Percentiles rank a stretch among this genome's conserved stretches.
phyloP scores from a whole-genome alignment of 176 grass and related monocot species.

The Carex myosuroides region DNA sequence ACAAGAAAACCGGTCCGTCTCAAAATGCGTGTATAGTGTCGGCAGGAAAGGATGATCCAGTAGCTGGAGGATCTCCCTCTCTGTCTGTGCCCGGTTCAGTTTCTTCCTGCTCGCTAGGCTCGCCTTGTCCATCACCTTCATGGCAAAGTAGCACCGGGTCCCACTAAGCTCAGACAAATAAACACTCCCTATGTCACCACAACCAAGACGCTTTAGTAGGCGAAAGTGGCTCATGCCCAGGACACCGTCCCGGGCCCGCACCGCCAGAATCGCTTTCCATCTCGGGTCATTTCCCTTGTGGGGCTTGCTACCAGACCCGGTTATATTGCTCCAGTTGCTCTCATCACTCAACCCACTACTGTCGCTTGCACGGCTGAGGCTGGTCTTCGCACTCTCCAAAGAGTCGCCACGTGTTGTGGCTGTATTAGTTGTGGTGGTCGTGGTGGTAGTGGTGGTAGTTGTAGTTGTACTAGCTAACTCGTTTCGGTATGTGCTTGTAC shows the following conservation, averaged over 20 bases:
- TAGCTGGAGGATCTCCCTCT: slow-evolving; percentile 84
- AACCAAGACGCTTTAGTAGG: slow-evolving; percentile 79
- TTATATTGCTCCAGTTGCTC: slow-evolving; percentile 84
- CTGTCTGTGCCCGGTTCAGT: slow-evolving; percentile 81
- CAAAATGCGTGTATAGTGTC: slow-evolving; percentile 87
- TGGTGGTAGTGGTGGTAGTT: slow-evolving; percentile 5
- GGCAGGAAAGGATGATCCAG: slow-evolving; percentile 86
- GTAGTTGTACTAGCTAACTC: slow-evolving; percentile 34
- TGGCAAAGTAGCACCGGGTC: slow-evolving; percentile 88
- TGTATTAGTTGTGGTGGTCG: slow-evolving; percentile 14
- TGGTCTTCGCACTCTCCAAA: slow-evolving; percentile 78
- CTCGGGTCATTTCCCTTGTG: slow-evolving; percentile 92
- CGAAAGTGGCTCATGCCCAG: slow-evolving; percentile 96
- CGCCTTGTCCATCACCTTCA: slow-evolving; percentile 98
- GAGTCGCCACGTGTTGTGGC: slow-evolving; percentile 37
- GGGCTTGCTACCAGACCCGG: slow-evolving; percentile 68
- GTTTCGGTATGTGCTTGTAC: slow-evolving; percentile 51
- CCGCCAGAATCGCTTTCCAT: slow-evolving; percentile 83
- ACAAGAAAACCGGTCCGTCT: slow-evolving; percentile 82
- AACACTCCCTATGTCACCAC: slow-evolving; percentile 89
- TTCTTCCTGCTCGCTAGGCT: slow-evolving; percentile 83
- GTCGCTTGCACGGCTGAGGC: slow-evolving; percentile 84
- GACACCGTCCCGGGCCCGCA: slow-evolving; percentile 55
- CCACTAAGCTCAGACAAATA: slow-evolving; percentile 92
- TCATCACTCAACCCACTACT: slow-evolving; percentile 87